These are phyloP conservation scores for Fusarium udum DNA, from an alignment of 2,329 filamentous ascomycete species.

Conservation along the genomic window DNA sequence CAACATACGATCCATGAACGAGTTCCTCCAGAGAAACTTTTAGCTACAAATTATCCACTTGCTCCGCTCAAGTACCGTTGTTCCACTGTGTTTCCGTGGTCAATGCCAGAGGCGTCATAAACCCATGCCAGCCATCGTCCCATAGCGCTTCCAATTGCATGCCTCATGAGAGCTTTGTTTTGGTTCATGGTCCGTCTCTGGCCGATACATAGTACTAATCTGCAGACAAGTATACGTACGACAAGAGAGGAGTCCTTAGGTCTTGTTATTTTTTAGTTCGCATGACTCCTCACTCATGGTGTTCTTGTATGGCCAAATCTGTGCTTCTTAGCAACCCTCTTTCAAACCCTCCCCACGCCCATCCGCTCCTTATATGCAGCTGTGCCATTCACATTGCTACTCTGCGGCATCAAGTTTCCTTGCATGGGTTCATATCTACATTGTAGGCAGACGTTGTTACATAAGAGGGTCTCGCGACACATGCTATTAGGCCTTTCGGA, in stretches of 20 bases:
- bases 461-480: not conserved
- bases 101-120: conserved; percentile 1
- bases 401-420: conserved; percentile 21
- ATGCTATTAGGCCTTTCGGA: not conserved
- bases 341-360: conserved; percentile 3
- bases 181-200: conserved; percentile 4
- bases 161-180: not conserved
- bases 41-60: conserved; percentile 19
- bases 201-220: not conserved
- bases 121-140: conserved; percentile 16
- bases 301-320: not conserved
- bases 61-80: conserved; percentile 13
- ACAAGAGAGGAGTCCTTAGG: not conserved
- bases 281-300: conserved; percentile 1
- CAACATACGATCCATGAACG: conserved; percentile 12
- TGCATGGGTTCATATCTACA: conserved; percentile 23
- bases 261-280: conserved; percentile 18
- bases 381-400: conserved; percentile 17
- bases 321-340: conserved; percentile 7
- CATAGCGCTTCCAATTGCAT: not conserved
- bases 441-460: not conserved
- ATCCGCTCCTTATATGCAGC: conserved; percentile 4
- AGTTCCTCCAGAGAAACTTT: conserved; percentile 3
- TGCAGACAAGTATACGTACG: not conserved
- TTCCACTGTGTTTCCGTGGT: conserved; percentile 24